These are phyloP conservation scores for Sungouiozyma ichnusensis DNA, from an alignment of 805 yeast genomes.

Conservation along the genomic window DNA sequence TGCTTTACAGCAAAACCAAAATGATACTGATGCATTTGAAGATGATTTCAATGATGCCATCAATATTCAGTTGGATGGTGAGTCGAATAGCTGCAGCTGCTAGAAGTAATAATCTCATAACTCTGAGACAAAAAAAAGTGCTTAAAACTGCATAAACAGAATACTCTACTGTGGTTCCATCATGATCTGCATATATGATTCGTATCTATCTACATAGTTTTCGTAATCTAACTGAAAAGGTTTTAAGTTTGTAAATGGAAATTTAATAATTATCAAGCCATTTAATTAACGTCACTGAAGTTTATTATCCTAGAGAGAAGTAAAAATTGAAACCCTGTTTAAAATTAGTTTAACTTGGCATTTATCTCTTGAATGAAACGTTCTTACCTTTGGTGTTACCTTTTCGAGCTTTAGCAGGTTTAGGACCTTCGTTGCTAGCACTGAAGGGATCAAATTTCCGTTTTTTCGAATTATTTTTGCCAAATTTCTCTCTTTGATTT, in stretches of 20 bases:
- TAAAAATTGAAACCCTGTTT: background rate
- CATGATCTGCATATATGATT: too few species aligned
- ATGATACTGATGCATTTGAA: conserved; percentile 64
- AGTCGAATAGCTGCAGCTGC: conserved; percentile 66
- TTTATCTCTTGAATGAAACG: conserved; percentile 22
- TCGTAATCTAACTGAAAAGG: background rate
- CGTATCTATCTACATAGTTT: too few species aligned
- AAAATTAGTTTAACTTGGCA: background rate
- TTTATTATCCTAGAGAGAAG: too few species aligned
- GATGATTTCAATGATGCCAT: conserved; percentile 96
- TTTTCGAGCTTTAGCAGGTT: conserved; percentile 37
- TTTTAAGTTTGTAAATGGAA: background rate
- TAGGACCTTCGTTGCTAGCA: conserved; percentile 39
- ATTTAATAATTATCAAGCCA: background rate
- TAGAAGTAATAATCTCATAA: conserved; percentile 15
- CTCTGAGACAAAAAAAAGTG: too few species aligned
- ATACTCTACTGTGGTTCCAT: too few species aligned
- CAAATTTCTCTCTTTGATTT: conserved; percentile 3
- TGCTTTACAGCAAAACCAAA: conserved; percentile 81
- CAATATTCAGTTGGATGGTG: conserved; percentile 85
- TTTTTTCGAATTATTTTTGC: conserved; percentile 24
- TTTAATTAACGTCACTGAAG: background rate
- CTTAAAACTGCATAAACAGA: too few species aligned
- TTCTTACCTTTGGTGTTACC: conserved; percentile 20
- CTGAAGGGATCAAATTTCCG: conserved; percentile 54